These are phyloP conservation scores for Fusarium drepaniforme DNA, from an alignment of 2,329 filamentous ascomycete genomes.

Conservation along the genomic window DNA sequence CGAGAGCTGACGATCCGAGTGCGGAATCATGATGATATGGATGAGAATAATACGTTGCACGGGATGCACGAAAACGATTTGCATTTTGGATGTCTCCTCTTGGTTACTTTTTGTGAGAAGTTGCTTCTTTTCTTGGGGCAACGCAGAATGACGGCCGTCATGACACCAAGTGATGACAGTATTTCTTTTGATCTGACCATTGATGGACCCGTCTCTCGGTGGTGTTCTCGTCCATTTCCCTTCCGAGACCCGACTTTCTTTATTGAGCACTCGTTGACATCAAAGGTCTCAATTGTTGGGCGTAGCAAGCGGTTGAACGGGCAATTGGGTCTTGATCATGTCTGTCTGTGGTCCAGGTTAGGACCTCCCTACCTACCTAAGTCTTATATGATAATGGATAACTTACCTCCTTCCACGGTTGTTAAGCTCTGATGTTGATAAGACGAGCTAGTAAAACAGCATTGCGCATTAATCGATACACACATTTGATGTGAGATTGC, in stretches of 20 bases:
- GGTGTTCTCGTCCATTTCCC: slow-evolving; percentile 4
- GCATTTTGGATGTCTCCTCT: background rate
- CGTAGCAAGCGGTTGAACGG: slow-evolving; percentile 11
- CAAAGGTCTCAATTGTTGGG: slow-evolving; percentile 21
- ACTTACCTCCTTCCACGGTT: background rate
- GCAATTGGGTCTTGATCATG: background rate
- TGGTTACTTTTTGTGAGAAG: background rate
- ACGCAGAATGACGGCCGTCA: background rate
- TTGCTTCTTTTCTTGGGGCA: background rate
- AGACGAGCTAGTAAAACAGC: background rate
- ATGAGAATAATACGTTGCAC: slow-evolving; percentile 1
- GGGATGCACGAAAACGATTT: background rate
- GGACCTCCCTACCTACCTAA: background rate
- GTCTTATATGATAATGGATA: background rate
- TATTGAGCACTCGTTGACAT: slow-evolving; percentile 3
- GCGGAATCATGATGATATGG: slow-evolving; percentile 19
- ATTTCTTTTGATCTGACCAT: slow-evolving; percentile 32
- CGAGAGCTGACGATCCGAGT: background rate
- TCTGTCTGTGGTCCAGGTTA: background rate
- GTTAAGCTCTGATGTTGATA: background rate
- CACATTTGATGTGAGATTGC: background rate
- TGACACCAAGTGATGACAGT: background rate
- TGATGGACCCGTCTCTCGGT: slow-evolving; percentile 15
- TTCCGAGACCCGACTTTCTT: slow-evolving; percentile 27
- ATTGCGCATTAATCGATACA: background rate